phyloP scores from a whole-genome alignment of 257 asterid genomes.

The Solanum dulcamara region DNA sequence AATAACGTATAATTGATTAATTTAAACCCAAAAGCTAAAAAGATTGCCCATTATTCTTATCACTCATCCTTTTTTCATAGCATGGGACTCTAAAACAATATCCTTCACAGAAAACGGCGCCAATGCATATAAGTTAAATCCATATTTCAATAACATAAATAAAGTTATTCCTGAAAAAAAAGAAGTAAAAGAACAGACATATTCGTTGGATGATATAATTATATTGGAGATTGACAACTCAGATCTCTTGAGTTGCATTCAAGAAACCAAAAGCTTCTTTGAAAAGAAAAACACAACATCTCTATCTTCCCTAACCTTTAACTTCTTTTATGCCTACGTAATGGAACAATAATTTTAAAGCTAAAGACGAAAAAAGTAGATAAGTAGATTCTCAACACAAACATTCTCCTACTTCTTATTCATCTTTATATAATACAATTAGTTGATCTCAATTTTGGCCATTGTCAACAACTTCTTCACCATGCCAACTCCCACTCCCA shows the following conservation, averaged over 20 bases:
- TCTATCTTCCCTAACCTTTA: background rate
- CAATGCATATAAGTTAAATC: no score
- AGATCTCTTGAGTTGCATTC: conserved; percentile 3
- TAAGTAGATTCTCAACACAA: background rate
- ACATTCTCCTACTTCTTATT: background rate
- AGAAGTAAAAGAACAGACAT: background rate
- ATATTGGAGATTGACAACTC: no score
- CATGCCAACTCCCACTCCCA: background rate
- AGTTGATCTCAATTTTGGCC: background rate
- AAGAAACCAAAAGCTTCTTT: background rate
- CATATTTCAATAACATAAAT: background rate
- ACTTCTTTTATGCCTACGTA: background rate
- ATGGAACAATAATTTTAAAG: background rate
- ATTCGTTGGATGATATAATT: background rate
- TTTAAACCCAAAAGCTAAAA: no score
- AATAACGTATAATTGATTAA: no score
- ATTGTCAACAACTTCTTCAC: background rate
- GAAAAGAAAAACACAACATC: background rate
- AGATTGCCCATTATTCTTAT: no score
- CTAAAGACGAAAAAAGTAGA: background rate
- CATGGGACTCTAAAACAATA: no score
- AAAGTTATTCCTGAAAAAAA: background rate
- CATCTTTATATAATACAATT: background rate
- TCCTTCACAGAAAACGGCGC: no score
- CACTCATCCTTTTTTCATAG: no score